Conservation (phyloP, 495 filamentous ascomycete genomes). For the Talaromyces trachyspermus region DNA sequence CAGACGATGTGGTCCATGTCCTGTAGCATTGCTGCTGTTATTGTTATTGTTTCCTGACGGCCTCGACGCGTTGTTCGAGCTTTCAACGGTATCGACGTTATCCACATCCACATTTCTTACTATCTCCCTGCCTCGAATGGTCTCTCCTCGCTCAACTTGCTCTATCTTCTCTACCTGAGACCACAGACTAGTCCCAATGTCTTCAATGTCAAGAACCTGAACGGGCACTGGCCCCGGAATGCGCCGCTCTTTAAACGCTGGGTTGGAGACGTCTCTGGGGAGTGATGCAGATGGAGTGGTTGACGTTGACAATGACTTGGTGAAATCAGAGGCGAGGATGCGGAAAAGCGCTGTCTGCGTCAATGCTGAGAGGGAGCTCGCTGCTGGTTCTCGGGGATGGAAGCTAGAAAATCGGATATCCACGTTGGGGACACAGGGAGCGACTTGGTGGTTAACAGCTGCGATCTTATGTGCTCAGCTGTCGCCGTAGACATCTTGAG, state of each 20-base stretch:
- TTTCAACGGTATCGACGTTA: slow-evolving; percentile 25
- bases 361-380: slow-evolving; percentile 64
- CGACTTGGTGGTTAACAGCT: slow-evolving; percentile 35
- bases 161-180: slow-evolving; percentile 83
- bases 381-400: slow-evolving; percentile 27
- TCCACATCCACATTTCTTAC: slow-evolving; percentile 59
- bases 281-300: slow-evolving; percentile 45
- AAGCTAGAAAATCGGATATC: slow-evolving; percentile 35
- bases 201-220: slow-evolving; percentile 79
- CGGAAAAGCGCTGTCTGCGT: slow-evolving; percentile 75
- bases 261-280: slow-evolving; percentile 48
- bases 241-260: slow-evolving; percentile 42
- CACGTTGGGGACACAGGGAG: slow-evolving; percentile 37
- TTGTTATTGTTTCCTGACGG: slow-evolving; percentile 14
- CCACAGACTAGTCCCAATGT: slow-evolving; percentile 70
- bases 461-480: slow-evolving; percentile 32
- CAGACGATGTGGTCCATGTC: slow-evolving; percentile 64
- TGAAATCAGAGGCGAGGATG: slow-evolving; percentile 70
- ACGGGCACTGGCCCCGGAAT: slow-evolving; percentile 57
- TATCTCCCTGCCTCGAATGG: slow-evolving; percentile 72
- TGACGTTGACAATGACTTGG: slow-evolving; percentile 42
- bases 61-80: slow-evolving; percentile 8
- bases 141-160: slow-evolving; percentile 73
- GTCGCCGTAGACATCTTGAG: slow-evolving; percentile 30
- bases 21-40: too few relatives aligned